Base-by-base conservation (phyloP, 495 filamentous ascomycete species). In the Xylaria cubensis region DNA sequence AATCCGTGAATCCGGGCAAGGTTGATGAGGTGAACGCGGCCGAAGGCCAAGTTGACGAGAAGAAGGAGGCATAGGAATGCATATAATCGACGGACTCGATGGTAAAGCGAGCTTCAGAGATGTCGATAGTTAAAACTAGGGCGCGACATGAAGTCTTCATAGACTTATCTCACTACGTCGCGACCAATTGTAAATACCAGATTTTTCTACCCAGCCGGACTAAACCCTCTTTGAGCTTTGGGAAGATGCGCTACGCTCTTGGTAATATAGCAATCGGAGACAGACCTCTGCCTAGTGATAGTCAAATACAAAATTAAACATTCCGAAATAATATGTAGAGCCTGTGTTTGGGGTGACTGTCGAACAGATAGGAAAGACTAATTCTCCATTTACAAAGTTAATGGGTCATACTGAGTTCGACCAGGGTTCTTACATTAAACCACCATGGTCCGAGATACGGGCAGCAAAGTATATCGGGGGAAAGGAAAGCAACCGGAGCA, bases 1-100 rank as follows among this genome's bases (percentile, higher is more conserved):
- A 76, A 34, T 26, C 68, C 4, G 58, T 64, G 9, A 32, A 32
- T 29, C n/a, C n/a, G n/a, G 34, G 61, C 15, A 70, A 70, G 21
- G 24, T 24, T 12, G 42, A 62, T 12, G 19, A 48, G n/a, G 21
- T 21, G 21, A 21, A 48, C 8, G 66, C 21, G 53, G 4, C 15
- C 7, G 53, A 24, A 17, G 58, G 32, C 36, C 51, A 44, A n/a
- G 41, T 10, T 5, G 39, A 36, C 50, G 53, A 69, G 15, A 48
- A 69, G 39, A 46, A 61, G 53, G 36, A 55, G 44, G 48, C 32
- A 12, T 67, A 67, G 19, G 48, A 21, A 26, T 64, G 15, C 21
- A 8, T n/a, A 39, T n/a, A 29, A 17, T 9, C 4, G 19, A 61
- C 13, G 32, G 8, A 12, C 58, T 12, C 15, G 19, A 21, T 17